A percentile compares a stretch with the other conserved stretches of the same genome.
Conservation (phyloP, 495 filamentous ascomycete genomes). For the Podospora tetraspora region DNA sequence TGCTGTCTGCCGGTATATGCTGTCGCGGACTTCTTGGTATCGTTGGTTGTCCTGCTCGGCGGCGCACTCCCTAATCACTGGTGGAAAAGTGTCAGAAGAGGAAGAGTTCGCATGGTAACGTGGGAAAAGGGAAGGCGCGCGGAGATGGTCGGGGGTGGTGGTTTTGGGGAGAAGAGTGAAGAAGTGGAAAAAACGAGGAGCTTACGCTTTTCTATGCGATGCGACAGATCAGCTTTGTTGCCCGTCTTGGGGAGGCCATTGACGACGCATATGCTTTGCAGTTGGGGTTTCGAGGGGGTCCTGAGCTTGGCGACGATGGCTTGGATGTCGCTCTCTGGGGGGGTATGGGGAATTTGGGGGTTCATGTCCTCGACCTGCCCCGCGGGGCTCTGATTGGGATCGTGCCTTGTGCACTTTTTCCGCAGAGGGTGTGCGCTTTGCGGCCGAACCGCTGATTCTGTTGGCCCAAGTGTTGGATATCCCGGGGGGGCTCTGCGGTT, state of each 20-base stretch:
- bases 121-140: neutral
- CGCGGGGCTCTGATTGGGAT: slow-evolving; percentile 2
- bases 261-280: slow-evolving; percentile 65
- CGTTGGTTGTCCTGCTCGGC: slow-evolving; percentile 14
- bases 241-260: slow-evolving; percentile 70
- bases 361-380: slow-evolving; percentile 10
- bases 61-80: slow-evolving; percentile 22
- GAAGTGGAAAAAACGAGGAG: neutral
- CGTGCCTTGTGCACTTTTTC: neutral
- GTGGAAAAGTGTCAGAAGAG: neutral
- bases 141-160: neutral
- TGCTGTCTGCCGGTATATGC: slow-evolving; percentile 12
- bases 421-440: neutral
- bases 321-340: slow-evolving; percentile 35
- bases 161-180: neutral
- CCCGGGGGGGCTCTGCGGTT: neutral
- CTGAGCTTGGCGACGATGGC: slow-evolving; percentile 30
- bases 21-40: slow-evolving; percentile 24
- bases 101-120: neutral
- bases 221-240: slow-evolving; percentile 73
- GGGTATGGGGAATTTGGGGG: neutral
- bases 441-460: neutral
- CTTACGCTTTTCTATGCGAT: slow-evolving; percentile 66
- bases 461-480: neutral
- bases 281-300: slow-evolving; percentile 52